Percentiles rank a stretch among this genome's conserved stretches.
phyloP scores from a whole-genome alignment of 176 grass and related monocot species.

The Oryza officinalis region DNA sequence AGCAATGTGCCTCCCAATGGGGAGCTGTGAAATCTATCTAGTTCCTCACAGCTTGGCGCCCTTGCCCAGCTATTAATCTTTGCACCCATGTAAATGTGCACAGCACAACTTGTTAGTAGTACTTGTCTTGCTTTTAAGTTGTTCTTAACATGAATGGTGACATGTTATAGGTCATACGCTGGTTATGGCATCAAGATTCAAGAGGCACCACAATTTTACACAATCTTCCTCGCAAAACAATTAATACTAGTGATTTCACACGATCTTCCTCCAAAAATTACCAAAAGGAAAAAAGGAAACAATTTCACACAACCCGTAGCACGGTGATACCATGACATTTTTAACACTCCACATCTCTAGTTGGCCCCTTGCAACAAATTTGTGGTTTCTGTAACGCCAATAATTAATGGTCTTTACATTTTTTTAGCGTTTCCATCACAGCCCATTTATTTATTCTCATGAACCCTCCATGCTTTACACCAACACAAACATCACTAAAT shows the following conservation, averaged over 20 bases:
- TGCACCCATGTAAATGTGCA: background rate
- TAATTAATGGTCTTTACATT: background rate
- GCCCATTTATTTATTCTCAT: background rate
- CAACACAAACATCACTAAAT: background rate
- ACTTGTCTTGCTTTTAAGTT: background rate
- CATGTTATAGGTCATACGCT: background rate
- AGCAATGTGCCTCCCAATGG: background rate
- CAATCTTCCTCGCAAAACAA: background rate
- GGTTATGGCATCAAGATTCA: background rate
- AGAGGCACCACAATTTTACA: background rate
- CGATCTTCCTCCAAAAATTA: background rate
- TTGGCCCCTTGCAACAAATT: background rate
- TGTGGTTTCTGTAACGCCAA: background rate
- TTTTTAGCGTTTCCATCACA: background rate
- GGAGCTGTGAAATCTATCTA: background rate
- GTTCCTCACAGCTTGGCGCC: background rate
- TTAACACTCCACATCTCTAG: background rate
- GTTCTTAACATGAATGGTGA: background rate
- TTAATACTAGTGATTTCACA: too few relatives aligned
- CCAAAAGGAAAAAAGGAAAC: background rate
- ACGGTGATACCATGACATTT: background rate
- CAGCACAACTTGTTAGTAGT: background rate
- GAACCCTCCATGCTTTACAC: too few relatives aligned
- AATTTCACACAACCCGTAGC: background rate
- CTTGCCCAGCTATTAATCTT: background rate